These are phyloP conservation scores for Neurospora tetrasperma DNA, from an alignment of 495 filamentous ascomycete species.

Conservation along the genomic window DNA sequence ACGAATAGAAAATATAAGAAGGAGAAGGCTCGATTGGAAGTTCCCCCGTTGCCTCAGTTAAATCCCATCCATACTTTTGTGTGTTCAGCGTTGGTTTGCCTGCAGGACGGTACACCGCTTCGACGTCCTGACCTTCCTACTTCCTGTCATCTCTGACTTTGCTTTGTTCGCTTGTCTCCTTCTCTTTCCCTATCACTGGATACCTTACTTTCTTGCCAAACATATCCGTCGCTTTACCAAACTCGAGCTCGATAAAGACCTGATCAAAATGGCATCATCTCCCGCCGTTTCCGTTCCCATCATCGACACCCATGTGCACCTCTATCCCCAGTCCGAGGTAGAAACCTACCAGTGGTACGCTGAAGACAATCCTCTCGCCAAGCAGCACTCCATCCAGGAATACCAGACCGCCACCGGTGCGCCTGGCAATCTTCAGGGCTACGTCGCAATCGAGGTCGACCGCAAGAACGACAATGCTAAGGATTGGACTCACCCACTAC, in stretches of 20 bases:
- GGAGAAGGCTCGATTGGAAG: not conserved
- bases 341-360: constrained; percentile 54
- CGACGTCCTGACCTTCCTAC: not conserved
- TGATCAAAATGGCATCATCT: not conserved
- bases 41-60: not conserved
- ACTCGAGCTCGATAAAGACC: not conserved
- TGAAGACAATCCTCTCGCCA: constrained; percentile 44
- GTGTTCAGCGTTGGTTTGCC: not conserved
- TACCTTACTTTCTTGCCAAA: not conserved
- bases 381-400: constrained; percentile 52
- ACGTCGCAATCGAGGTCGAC: constrained; percentile 76
- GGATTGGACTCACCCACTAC: constrained; percentile 46
- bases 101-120: not conserved
- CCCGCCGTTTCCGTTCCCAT: constrained; percentile 30
- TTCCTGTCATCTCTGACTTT: not conserved
- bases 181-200: not conserved
- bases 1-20: not conserved
- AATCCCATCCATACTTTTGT: not conserved
- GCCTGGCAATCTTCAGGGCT: constrained; percentile 43
- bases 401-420: constrained; percentile 35
- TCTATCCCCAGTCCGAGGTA: constrained; percentile 59
- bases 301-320: constrained; percentile 82
- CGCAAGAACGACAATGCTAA: constrained; percentile 48
- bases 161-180: not conserved
- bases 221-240: not conserved